phyloP scores from a whole-genome alignment of 2,329 filamentous ascomycete species.

The Chaetomiaceae sp. region DNA sequence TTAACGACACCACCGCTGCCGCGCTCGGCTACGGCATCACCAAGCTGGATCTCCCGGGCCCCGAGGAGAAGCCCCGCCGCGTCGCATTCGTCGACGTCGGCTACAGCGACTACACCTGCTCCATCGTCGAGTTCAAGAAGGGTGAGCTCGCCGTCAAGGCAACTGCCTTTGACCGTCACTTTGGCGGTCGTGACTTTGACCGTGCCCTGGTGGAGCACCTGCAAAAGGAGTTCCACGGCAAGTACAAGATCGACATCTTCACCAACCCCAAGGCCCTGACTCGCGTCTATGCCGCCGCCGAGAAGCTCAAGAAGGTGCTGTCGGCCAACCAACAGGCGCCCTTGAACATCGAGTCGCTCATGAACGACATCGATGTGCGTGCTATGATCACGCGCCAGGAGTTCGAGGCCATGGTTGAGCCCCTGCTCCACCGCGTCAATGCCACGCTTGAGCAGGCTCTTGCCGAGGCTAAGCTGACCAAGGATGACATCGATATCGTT shows the following conservation, averaged over 20 bases:
- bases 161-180: slow-evolving; percentile 89
- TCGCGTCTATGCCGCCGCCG: slow-evolving; percentile 79
- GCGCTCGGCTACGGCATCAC: slow-evolving; percentile 97
- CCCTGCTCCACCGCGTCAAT: slow-evolving; percentile 67
- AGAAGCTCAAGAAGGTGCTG: slow-evolving; percentile 98
- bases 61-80: slow-evolving; percentile 86
- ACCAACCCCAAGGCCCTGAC: slow-evolving; percentile 84
- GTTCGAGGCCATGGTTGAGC: slow-evolving; percentile 83
- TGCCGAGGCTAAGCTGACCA: slow-evolving; percentile 82
- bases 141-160: slow-evolving; percentile 91
- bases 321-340: slow-evolving; percentile 91
- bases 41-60: slow-evolving; percentile 82
- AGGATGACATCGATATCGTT: slow-evolving; percentile 86
- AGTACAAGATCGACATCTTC: slow-evolving; percentile 94
- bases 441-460: slow-evolving; percentile 82
- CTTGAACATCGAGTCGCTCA: slow-evolving; percentile 94
- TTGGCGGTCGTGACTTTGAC: slow-evolving; percentile 96
- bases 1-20: slow-evolving; percentile 96
- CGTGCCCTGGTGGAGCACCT: slow-evolving; percentile 92
- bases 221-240: slow-evolving; percentile 91
- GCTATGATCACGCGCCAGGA: slow-evolving; percentile 89
- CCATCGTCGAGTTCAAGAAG: slow-evolving; percentile 94
- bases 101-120: slow-evolving; percentile 91
- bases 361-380: slow-evolving; percentile 93
- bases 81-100: slow-evolving; percentile 93